A percentile compares a stretch with the other conserved stretches of the same genome.
These are phyloP conservation scores for Termitomyces sp. DNA, from an alignment of 1,284 basidiomycete genomes.

Conservation along the genomic window DNA sequence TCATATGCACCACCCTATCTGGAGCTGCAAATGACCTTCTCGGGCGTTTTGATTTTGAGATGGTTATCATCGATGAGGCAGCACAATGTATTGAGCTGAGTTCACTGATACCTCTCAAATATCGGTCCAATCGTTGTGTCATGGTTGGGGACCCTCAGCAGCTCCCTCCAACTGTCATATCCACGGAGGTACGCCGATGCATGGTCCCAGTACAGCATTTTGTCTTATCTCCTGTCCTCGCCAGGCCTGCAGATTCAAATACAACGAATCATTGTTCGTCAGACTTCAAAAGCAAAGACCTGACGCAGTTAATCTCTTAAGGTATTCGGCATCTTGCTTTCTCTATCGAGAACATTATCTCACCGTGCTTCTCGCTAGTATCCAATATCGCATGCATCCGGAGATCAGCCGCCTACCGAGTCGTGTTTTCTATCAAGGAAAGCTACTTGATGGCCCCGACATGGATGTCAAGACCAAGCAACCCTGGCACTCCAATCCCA, in stretches of 20 bases:
- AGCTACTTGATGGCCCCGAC: constrained; percentile 81
- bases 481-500: constrained; percentile 79
- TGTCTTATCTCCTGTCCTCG: background rate
- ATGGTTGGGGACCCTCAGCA: constrained; percentile 99
- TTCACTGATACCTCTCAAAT: constrained; percentile 95
- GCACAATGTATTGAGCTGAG: constrained; percentile 96
- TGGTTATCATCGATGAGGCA: constrained; percentile 97
- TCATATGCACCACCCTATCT: constrained; percentile 92
- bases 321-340: constrained; percentile 41
- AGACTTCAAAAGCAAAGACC: constrained; percentile 79
- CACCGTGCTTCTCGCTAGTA: constrained; percentile 44
- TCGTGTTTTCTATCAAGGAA: constrained; percentile 81
- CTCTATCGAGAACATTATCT: background rate
- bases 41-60: constrained; percentile 85
- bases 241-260: constrained; percentile 73
- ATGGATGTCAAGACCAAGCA: constrained; percentile 84
- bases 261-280: constrained; percentile 93
- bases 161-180: constrained; percentile 94
- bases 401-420: constrained; percentile 91
- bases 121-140: constrained; percentile 79
- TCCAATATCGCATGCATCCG: constrained; percentile 99
- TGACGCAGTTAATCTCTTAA: constrained; percentile 85
- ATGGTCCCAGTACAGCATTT: background rate
- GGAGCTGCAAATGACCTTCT: constrained; percentile 90
- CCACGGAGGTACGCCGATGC: constrained; percentile 53